Base-by-base conservation (phyloP, 106 monocot genomes). In the Dactylorhiza incarnata region DNA sequence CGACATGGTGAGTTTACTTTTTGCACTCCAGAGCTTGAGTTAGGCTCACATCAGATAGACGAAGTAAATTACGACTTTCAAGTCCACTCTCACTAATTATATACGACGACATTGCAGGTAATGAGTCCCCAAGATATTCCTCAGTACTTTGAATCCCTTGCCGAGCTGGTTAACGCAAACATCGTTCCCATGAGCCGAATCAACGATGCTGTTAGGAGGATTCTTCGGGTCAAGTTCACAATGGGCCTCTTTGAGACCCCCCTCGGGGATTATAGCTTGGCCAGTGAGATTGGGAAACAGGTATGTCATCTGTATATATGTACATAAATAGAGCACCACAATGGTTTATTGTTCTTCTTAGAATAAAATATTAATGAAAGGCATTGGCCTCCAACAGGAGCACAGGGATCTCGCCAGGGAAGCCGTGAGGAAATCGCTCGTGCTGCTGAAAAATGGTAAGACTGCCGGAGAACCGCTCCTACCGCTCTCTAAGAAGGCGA, bases 401-500 rank as follows among this genome's bases (percentile, higher is more conserved):
- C 88, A 89, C 26, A 75, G 88, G 4, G 83, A 83, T 5, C 37
- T 89, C 4, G 88, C 85, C 16, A 83, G 88, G 25, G 88, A 89
- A 53, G 88, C 88, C 16, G 88, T 89, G 59, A 81, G 88, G 76
- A 89, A 81, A 76, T 89, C 88, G 11, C 83, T 89, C 1, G 88
- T 89, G 73, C 69, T 89, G 47, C 52, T 89, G 73, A 89, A 85
- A 51, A 89, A 89, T 48, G 83, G 88, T 6, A 89, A 85, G 72
- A 48, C 15, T 11, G 11, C 25, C 2, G 44, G 63, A 2, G 58
- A 68, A 14, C 81, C 85, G 7, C 4, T 89, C 46, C 73, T 89
- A 37, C 88, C 88, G 7, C 85, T 89, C 9, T 73, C 83, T n/a
- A 89, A 85, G 76, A 89, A 85, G 74, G 78, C 83, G 15, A 50